Evolutionary conservation across 805 yeast species (phyloP), one percentile per base, ranked within the genome.

Genomic region (Cephaloascus albidus): DNA sequence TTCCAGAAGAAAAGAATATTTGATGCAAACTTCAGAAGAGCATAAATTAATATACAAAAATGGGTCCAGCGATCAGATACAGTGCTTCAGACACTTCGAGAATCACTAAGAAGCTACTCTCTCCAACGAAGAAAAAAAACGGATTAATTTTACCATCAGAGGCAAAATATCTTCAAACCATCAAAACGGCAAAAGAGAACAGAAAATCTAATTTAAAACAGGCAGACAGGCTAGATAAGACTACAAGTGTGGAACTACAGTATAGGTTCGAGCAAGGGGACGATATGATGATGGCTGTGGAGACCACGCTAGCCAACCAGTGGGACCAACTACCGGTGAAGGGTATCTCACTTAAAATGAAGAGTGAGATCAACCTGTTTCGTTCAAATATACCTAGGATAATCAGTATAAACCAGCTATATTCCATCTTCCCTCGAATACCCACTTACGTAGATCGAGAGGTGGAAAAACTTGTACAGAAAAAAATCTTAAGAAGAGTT

Each of bases 361-460:
- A 64, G 44, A 68, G 63, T 1, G 70, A 61, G 2, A 57, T 63
- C 4, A 38, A 63, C 43, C 60, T 55, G 42, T 65, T 56, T 45
- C 46, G 72, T 27, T 37, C 23, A 14, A 60, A 58, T 18, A 45
- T 67, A 2, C 75, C 78, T 0, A 53, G 66, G 8, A 44, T 72
- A 30, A 54, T 72, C 6, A 60, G 74, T 1, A 43, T 63, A 10
- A 63, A 64, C 26, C 81, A 76, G 43, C 45, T 77, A 3, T 76
- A 76, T 46, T 57, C 80, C 1, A 46, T 76, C 10, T 70, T 64
- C 39, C 63, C 63, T 12, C 52, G 59, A 18, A 57, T 63, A 33
- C 74, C 76, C 44, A 73, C 81, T 0, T 65, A 60, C 50, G 75
- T 76, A 2, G 83, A 77, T 46, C 60, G 60, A 31, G 57, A 57